Evolutionary conservation across 306 rosid species (phyloP).

Genomic region (Glycine soja): DNA sequence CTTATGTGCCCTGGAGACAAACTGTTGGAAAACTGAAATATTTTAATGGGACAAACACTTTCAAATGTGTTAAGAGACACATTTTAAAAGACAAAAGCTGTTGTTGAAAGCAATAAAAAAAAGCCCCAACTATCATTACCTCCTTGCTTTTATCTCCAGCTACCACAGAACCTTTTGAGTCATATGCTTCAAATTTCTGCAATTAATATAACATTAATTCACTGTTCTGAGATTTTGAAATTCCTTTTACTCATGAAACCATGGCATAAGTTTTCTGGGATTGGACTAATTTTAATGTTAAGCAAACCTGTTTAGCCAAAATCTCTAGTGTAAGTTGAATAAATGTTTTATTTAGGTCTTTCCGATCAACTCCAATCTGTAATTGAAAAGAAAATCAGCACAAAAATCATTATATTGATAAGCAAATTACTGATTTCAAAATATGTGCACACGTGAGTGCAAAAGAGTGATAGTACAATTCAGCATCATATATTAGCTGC

Average conservation of each 20-base stretch:
- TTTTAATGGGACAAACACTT: not conserved
- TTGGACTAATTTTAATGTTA: slow-evolving; percentile 10
- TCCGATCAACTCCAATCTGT: slow-evolving; percentile 84
- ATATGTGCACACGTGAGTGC: not conserved
- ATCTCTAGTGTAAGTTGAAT: slow-evolving; percentile 92
- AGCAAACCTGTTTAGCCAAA: slow-evolving; percentile 80
- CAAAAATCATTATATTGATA: slow-evolving; percentile 16
- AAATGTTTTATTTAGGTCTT: slow-evolving; percentile 70
- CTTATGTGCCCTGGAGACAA: not conserved
- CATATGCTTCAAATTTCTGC: slow-evolving; percentile 94
- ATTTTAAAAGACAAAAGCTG: not conserved
- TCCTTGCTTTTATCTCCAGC: slow-evolving; percentile 90
- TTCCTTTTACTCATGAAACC: slow-evolving; percentile 37
- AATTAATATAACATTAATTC: slow-evolving; percentile 33
- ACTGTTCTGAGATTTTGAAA: slow-evolving; percentile 20
- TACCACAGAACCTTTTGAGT: slow-evolving; percentile 71
- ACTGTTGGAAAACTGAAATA: no score
- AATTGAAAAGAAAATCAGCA: slow-evolving; percentile 22
- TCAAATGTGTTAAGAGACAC: not conserved
- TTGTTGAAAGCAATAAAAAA: not conserved
- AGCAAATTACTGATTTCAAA: slow-evolving; percentile 8
- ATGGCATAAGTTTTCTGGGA: slow-evolving; percentile 33
- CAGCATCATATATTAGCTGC: not conserved
- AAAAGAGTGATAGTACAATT: not conserved
- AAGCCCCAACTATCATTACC: slow-evolving; percentile 54